These are phyloP conservation scores for Lathyrus tuberosus DNA, from an alignment of 306 rosid species.

Conservation along the genomic window DNA sequence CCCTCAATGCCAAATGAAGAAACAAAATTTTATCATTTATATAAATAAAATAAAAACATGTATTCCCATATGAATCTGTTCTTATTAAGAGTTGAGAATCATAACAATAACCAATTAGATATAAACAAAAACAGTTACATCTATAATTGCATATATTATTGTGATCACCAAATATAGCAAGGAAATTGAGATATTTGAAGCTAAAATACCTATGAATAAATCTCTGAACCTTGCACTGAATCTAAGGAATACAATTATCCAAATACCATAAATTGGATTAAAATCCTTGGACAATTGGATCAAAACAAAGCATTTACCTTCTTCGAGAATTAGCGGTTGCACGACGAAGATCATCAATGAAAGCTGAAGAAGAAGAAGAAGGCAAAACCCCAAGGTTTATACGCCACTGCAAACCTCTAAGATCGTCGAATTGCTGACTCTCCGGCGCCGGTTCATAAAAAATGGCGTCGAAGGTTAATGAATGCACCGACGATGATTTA, in stretches of 20 bases:
- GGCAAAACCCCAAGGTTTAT: conserved; percentile 92
- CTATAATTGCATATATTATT: neutral
- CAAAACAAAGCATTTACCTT: conserved; percentile 56
- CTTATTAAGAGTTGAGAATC: neutral
- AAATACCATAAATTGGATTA: conserved; percentile 13
- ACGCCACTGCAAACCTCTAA: conserved; percentile 94
- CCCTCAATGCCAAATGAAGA: conserved; percentile 27
- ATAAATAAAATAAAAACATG: neutral
- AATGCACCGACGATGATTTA: conserved; percentile 46
- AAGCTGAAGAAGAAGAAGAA: conserved; percentile 48
- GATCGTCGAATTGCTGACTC: conserved; percentile 56
- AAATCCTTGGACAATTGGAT: too few species aligned
- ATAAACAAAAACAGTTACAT: conserved; percentile 20
- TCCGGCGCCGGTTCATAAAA: conserved; percentile 43
- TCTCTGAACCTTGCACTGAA: conserved; percentile 30
- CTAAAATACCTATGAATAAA: conserved; percentile 19
- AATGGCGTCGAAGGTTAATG: conserved; percentile 40
- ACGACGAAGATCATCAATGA: conserved; percentile 85
- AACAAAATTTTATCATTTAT: conserved; percentile 22
- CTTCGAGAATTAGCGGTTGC: conserved; percentile 90
- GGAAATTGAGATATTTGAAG: conserved; percentile 16
- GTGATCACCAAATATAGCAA: conserved; percentile 18
- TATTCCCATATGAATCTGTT: neutral
- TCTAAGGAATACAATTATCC: conserved; percentile 22
- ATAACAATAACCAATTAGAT: conserved; percentile 25